A percentile compares a stretch with the other conserved stretches of the same genome.
phyloP scores from a whole-genome alignment of 805 yeast genomes.

The Zygotorulaspora florentina region DNA sequence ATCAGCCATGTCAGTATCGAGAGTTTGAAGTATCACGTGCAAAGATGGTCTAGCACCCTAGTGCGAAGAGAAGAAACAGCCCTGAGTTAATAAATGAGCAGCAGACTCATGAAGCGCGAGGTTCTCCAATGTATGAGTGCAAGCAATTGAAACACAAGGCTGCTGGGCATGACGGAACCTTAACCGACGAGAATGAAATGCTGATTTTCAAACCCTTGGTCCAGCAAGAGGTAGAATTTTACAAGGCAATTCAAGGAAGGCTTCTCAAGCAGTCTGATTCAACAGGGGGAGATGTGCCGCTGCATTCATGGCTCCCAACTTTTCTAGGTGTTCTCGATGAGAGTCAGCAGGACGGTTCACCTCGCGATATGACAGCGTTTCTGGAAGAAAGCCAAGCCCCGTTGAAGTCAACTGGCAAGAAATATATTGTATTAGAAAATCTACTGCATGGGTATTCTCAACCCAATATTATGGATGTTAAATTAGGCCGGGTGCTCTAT shows the following conservation, averaged over 20 bases:
- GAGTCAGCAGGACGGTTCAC: conserved; percentile 14
- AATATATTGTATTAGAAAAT: conserved; percentile 68
- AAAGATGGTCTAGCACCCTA: too few species aligned
- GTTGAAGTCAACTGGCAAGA: conserved; percentile 13
- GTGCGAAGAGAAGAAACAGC: too few species aligned
- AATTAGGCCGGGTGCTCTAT: conserved; percentile 67
- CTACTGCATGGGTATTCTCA: conserved; percentile 51
- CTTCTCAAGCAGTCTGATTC: conserved; percentile 14
- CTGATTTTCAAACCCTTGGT: conserved; percentile 69
- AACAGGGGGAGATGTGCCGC: conserved; percentile 23
- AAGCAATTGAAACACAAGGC: conserved; percentile 55
- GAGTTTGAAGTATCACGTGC: too few species aligned
- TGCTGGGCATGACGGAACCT: conserved; percentile 87
- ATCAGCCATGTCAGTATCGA: too few species aligned
- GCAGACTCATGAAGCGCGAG: not conserved
- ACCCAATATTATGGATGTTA: conserved; percentile 80
- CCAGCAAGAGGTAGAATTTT: conserved; percentile 71
- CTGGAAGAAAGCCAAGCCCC: conserved; percentile 1
- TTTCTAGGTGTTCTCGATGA: conserved; percentile 29
- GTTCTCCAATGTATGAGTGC: not conserved
- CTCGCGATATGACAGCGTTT: conserved; percentile 1
- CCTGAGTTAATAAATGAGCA: too few species aligned
- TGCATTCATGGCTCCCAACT: conserved; percentile 30
- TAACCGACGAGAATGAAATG: conserved; percentile 58
- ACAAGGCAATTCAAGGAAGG: conserved; percentile 35